These are phyloP conservation scores for Pseudozyma tsukubaensis DNA, from an alignment of 1,284 basidiomycete genomes.

Conservation along the genomic window DNA sequence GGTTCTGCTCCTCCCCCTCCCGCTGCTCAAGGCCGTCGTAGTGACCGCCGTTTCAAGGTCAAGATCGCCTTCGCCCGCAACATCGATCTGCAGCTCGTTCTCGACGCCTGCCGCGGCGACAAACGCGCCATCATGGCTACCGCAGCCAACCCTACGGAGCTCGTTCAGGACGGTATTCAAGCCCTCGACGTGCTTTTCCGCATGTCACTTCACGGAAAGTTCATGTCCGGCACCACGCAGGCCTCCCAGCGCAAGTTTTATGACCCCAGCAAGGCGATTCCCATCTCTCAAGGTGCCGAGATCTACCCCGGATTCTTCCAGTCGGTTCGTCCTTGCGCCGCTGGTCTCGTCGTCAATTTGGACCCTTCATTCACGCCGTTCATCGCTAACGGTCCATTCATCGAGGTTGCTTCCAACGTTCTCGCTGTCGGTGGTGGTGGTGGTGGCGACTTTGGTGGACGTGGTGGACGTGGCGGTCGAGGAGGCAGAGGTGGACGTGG, in stretches of 20 bases:
- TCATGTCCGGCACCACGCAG: slow-evolving; percentile 30
- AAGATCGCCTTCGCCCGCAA: slow-evolving; percentile 29
- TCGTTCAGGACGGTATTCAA: slow-evolving; percentile 35
- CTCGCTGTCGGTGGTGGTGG: slow-evolving; percentile 43
- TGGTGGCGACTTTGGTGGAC: slow-evolving; percentile 33
- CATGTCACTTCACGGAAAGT: slow-evolving; percentile 13
- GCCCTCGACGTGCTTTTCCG: slow-evolving; percentile 46
- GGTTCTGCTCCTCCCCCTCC: slow-evolving; percentile 17
- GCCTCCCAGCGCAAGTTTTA: slow-evolving; percentile 53
- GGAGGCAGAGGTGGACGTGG: slow-evolving; percentile 45
- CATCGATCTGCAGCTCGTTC: slow-evolving; percentile 33
- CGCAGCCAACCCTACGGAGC: slow-evolving; percentile 35
- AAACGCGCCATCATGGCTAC: slow-evolving; percentile 35
- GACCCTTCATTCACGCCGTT: slow-evolving; percentile 58
- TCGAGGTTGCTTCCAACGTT: slow-evolving; percentile 40
- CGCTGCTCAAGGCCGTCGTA: background rate
- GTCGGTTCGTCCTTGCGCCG: slow-evolving; percentile 47
- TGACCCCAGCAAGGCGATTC: slow-evolving; percentile 26
- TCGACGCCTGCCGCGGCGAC: slow-evolving; percentile 38
- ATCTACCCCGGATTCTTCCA: slow-evolving; percentile 59
- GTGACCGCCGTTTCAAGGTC: slow-evolving; percentile 35
- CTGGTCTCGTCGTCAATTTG: slow-evolving; percentile 58
- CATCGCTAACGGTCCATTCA: slow-evolving; percentile 39
- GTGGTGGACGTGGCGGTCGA: slow-evolving; percentile 42
- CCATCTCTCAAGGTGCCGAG: slow-evolving; percentile 49